A percentile compares a stretch with the other conserved stretches of the same genome.
phyloP scores from a whole-genome alignment of 495 filamentous ascomycete species.

The Neurospora tetraspora region DNA sequence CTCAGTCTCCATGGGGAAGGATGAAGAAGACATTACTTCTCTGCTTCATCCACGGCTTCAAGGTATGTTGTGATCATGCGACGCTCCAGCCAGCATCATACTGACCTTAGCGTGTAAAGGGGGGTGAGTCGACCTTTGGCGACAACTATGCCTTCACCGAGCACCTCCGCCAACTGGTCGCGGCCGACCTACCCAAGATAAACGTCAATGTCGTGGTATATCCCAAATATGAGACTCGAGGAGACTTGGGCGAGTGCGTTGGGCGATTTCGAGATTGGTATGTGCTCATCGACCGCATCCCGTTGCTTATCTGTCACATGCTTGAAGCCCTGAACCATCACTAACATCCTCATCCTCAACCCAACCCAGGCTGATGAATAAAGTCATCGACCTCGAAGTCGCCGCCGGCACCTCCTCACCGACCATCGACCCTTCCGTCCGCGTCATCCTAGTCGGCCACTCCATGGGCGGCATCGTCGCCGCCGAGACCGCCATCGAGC shows the following conservation, averaged over 20 bases:
- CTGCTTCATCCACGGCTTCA: slow-evolving; percentile 96
- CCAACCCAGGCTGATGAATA: slow-evolving; percentile 63
- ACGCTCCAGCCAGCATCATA: not conserved
- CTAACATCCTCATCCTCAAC: slow-evolving; percentile 1
- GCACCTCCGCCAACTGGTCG: slow-evolving; percentile 60
- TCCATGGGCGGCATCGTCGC: slow-evolving; percentile 97
- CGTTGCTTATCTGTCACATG: not conserved
- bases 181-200: slow-evolving; percentile 62
- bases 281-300: not conserved
- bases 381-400: slow-evolving; percentile 92
- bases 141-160: slow-evolving; percentile 53
- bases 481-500: slow-evolving; percentile 67
- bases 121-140: slow-evolving; percentile 80
- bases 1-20: slow-evolving; percentile 29
- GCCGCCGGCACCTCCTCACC: slow-evolving; percentile 70
- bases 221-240: slow-evolving; percentile 85
- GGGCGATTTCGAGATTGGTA: slow-evolving; percentile 78
- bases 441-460: slow-evolving; percentile 76
- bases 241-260: slow-evolving; percentile 75
- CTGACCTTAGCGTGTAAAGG: slow-evolving; percentile 37
- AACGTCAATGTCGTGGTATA: slow-evolving; percentile 64
- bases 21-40: slow-evolving; percentile 88
- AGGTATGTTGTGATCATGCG: slow-evolving; percentile 43
- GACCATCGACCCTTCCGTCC: slow-evolving; percentile 81
- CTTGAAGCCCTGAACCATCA: not conserved